Evolutionary conservation across 2,329 filamentous ascomycete genomes (phyloP).

Genomic region (Ceratocystis diversiconidia): DNA sequence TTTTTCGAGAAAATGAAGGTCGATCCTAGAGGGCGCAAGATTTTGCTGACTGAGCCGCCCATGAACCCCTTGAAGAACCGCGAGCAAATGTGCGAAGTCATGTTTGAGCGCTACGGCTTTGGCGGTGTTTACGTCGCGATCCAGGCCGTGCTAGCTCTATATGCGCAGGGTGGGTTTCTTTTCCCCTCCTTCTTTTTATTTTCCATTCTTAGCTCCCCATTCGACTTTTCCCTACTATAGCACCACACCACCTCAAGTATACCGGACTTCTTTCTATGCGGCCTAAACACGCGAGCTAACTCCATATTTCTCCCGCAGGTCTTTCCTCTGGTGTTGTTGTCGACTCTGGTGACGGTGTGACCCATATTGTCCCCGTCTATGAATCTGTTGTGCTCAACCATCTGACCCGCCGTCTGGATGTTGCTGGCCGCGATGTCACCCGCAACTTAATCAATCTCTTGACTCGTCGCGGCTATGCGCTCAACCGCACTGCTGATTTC

Average conservation of each 20-base stretch:
- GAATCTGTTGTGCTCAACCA: constrained; percentile 97
- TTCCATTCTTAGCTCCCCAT: background rate
- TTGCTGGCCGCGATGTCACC: constrained; percentile 94
- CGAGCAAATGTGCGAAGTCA: constrained; percentile 96
- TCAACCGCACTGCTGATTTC: constrained; percentile 97
- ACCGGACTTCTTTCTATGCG: background rate
- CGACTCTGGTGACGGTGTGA: constrained; percentile 95
- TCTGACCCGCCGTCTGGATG: constrained; percentile 82
- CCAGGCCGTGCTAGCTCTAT: constrained; percentile 87
- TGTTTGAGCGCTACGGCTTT: constrained; percentile 96
- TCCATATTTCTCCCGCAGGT: constrained; percentile 33
- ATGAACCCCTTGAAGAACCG: constrained; percentile 97
- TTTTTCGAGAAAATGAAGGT: constrained; percentile 96
- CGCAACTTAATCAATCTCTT: constrained; percentile 93
- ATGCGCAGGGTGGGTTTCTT: constrained; percentile 64
- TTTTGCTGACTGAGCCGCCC: constrained; percentile 89
- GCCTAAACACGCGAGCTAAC: background rate
- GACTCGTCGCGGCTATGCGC: constrained; percentile 81
- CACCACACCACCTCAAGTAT: background rate
- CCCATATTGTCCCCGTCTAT: constrained; percentile 96
- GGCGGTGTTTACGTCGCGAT: constrained; percentile 97
- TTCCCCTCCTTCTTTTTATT: background rate
- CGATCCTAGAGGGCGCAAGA: constrained; percentile 84
- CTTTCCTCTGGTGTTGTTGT: constrained; percentile 92
- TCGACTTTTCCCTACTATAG: background rate